phyloP scores from a whole-genome alignment of 179 eudicot genomes.

The Silene vulgaris region DNA sequence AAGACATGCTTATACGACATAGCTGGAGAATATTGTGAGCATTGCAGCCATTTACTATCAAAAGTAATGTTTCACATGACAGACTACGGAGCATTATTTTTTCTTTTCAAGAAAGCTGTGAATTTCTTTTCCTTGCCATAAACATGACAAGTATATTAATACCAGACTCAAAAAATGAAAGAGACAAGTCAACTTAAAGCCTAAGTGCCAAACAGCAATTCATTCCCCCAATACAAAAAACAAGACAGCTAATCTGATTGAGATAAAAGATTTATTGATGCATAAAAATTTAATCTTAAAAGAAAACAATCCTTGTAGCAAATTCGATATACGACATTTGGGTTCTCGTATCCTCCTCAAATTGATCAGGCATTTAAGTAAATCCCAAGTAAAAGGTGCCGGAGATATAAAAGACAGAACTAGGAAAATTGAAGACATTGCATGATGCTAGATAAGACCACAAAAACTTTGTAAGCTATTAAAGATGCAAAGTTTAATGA shows the following conservation, averaged over 20 bases:
- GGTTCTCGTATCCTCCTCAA: not conserved
- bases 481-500: not conserved
- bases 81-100: conserved; percentile 1
- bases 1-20: conserved; percentile 9
- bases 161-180: not conserved
- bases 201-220: not conserved
- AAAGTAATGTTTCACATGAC: not conserved
- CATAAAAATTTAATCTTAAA: not conserved
- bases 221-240: not conserved
- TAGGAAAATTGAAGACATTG: not conserved
- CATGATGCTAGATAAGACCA: not conserved
- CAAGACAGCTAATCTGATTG: not conserved
- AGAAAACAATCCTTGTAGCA: not conserved
- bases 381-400: not conserved
- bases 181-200: not conserved
- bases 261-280: no score
- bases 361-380: not conserved
- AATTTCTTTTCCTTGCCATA: not conserved
- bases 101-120: not conserved
- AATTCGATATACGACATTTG: not conserved
- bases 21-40: conserved; percentile 5
- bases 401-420: not conserved
- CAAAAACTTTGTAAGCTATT: not conserved
- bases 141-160: not conserved
- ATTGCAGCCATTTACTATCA: not conserved